Conservation (phyloP, 352 stramenopile species). For the Globisporangium cystogenes region DNA sequence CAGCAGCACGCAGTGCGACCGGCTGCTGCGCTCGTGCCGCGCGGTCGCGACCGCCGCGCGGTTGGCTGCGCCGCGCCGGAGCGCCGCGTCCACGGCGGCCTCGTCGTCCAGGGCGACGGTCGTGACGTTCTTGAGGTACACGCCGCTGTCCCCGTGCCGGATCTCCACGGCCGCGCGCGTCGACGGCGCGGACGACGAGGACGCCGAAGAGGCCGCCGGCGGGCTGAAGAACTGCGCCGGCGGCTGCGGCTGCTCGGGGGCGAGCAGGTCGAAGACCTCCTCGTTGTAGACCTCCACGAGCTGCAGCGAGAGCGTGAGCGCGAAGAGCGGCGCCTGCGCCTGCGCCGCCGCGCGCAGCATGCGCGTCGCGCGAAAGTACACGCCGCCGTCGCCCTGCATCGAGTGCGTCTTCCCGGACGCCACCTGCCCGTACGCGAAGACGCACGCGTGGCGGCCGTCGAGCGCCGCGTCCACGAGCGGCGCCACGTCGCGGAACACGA, state of each 20-base stretch:
- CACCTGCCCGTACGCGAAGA: conserved; percentile 95
- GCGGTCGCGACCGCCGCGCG: conserved; percentile 20
- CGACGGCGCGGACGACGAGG: conserved; percentile 1
- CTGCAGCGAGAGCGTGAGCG: conserved; percentile 44
- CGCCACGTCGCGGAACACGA: conserved; percentile 91
- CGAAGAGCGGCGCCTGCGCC: conserved; percentile 42
- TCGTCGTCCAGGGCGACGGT: conserved; percentile 23
- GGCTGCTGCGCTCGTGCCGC: conserved; percentile 37
- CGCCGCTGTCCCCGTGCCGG: conserved; percentile 56
- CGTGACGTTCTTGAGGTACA: conserved; percentile 70
- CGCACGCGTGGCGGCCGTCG: conserved; percentile 91
- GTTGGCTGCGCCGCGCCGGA: conserved; percentile 29
- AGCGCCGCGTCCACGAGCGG: conserved; percentile 86
- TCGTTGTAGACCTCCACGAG: conserved; percentile 88
- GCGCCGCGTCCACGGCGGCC: conserved; percentile 29
- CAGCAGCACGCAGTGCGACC: conserved; percentile 55
- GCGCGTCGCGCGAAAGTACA: conserved; percentile 37
- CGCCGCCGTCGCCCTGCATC: conserved; percentile 32
- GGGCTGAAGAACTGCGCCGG: conserved; percentile 10
- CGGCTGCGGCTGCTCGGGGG: conserved; percentile 3
- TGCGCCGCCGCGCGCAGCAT: conserved; percentile 32
- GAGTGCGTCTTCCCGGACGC: conserved; percentile 35
- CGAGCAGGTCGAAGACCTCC: conserved; percentile 75
- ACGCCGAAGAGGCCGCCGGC: background rate
- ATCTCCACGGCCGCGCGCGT: conserved; percentile 43